Conservation (phyloP, 176 grass and related monocot genomes). For the Calamus simplicifolius region DNA sequence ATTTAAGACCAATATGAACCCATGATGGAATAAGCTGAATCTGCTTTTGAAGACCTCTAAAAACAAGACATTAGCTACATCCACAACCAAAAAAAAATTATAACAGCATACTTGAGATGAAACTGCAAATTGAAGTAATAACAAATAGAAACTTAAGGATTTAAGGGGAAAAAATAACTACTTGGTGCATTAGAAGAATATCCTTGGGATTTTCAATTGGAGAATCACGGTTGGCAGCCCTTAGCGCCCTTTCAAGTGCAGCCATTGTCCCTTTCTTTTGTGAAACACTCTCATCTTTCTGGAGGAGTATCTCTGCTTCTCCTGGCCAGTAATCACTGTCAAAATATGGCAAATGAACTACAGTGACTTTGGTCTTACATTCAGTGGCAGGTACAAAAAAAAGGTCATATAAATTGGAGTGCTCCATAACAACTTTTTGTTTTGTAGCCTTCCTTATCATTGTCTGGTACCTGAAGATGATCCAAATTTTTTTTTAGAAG, state of each 20-base stretch:
- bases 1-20: no score
- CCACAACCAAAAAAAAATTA: no score
- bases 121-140: neutral
- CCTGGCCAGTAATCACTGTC: constrained; percentile 94
- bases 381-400: constrained; percentile 68
- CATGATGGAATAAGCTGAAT: no score
- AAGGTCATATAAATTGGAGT: constrained; percentile 61
- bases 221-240: constrained; percentile 65
- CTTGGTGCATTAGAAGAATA: constrained; percentile 75
- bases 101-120: no score
- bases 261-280: constrained; percentile 54
- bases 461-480: constrained; percentile 59
- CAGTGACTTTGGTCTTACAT: constrained; percentile 66
- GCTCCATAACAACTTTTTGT: constrained; percentile 73
- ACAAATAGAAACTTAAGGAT: neutral
- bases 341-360: constrained; percentile 77
- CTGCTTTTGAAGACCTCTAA: no score
- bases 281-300: constrained; percentile 43
- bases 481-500: no score
- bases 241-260: constrained; percentile 49
- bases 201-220: constrained; percentile 61
- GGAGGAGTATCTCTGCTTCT: constrained; percentile 73
- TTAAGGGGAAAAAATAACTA: constrained; percentile 18
- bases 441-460: constrained; percentile 72
- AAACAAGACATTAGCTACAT: no score